Percentiles rank a stretch among this genome's conserved stretches.
These are phyloP conservation scores for Kalmusia sp. DNA, from an alignment of 2,329 filamentous ascomycete genomes.

Conservation along the genomic window DNA sequence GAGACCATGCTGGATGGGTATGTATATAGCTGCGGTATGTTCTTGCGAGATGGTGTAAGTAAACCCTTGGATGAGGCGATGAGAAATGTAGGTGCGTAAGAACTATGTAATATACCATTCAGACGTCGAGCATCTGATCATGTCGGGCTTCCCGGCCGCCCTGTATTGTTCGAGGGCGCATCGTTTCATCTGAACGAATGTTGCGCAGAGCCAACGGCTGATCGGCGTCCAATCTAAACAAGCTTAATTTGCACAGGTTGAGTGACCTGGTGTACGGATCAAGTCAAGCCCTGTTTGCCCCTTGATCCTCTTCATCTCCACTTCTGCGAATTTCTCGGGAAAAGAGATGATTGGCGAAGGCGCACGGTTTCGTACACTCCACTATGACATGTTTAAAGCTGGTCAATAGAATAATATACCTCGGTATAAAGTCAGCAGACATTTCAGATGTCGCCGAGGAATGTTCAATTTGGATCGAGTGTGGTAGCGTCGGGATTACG, in stretches of 20 bases:
- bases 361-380: background rate
- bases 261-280: background rate
- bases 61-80: constrained; percentile 10
- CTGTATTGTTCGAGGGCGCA: background rate
- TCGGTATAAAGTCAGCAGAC: background rate
- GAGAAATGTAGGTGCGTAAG: background rate
- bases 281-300: background rate
- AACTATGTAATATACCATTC: constrained; percentile 11
- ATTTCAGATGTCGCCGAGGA: background rate
- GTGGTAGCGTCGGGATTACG: constrained; percentile 5
- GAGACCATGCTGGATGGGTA: constrained; percentile 25
- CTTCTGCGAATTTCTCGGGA: background rate
- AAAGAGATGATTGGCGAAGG: background rate
- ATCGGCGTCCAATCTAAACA: background rate
- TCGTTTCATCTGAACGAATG: constrained; percentile 4
- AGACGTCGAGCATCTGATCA: background rate
- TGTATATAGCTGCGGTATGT: background rate
- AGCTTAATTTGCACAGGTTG: background rate
- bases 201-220: background rate
- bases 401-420: background rate
- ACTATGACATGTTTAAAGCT: background rate
- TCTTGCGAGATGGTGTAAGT: background rate
- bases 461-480: background rate
- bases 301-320: background rate
- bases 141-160: background rate